Percentiles rank a stretch among this genome's conserved stretches.
phyloP scores from a whole-genome alignment of 2,329 filamentous ascomycete genomes.

The Alternaria conjuncta region DNA sequence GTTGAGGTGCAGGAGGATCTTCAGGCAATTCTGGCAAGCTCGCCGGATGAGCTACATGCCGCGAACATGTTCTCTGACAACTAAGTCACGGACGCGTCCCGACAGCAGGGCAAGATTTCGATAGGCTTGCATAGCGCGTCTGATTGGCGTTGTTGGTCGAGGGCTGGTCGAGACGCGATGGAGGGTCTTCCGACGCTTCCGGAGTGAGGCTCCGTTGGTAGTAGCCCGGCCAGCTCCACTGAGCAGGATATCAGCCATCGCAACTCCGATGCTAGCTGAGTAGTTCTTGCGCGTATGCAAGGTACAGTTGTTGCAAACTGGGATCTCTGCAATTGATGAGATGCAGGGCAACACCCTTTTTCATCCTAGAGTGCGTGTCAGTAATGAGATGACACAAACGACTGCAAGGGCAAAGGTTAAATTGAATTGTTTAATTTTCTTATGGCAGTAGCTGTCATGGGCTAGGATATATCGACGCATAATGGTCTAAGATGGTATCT shows the following conservation, averaged over 20 bases:
- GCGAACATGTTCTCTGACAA: not conserved
- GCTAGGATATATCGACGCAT: constrained; percentile 5
- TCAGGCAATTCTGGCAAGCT: not conserved
- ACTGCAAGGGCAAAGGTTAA: not conserved
- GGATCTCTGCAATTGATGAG: not conserved
- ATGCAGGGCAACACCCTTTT: not conserved
- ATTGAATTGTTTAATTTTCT: not conserved
- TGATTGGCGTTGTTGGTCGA: not conserved
- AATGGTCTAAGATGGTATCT: constrained; percentile 17
- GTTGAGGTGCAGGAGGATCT: not conserved
- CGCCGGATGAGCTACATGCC: not conserved
- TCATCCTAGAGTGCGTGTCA: not conserved
- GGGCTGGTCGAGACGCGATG: not conserved
- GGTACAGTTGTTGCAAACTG: not conserved
- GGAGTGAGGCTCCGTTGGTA: not conserved
- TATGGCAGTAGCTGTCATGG: not conserved
- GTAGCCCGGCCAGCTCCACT: not conserved
- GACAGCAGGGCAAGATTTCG: not conserved
- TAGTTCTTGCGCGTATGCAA: constrained; percentile 2
- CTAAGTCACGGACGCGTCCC: not conserved
- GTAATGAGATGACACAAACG: not conserved
- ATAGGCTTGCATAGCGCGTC: not conserved
- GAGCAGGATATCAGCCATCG: not conserved
- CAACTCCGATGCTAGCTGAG: not conserved
- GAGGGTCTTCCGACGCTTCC: not conserved